Base-by-base conservation (phyloP, 441 rosid genomes). In the Adansonia rubrostipa region DNA sequence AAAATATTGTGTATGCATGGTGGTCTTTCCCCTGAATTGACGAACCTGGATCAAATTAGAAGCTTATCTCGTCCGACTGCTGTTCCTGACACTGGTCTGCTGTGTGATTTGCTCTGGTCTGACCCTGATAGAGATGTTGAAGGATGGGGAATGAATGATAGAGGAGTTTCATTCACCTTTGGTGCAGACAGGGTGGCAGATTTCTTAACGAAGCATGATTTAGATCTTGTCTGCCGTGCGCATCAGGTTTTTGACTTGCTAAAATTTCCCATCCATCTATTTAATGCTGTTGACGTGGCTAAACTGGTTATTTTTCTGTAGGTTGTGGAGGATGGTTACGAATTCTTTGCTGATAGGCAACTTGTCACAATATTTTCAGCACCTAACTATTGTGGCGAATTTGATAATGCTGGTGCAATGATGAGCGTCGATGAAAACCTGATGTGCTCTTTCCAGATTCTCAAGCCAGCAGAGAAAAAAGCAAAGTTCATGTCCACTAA, bases 131-230 rank as follows among this genome's bases (percentile, higher is more conserved):
- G 86, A 82, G 94, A 95, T 90, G 84, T 90, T 77, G 86, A 91
- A 66, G 98, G 97, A 62, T 95, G 98, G 98, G 97, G 98, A 77
- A 81, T 86, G 93, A 95, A 93, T 87, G 97, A 95, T 77, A 88
- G 98, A 83, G 98, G 98, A 72, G 98, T 92, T 78, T 94, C 97
- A 0, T 89, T 84, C 67, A 93, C 98, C 28, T 94, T 92, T 86
- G 98, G 98, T 54, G 84, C 92, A 5, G 98, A 94, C 80, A 92
- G 80, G 82, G 98, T 94, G 73, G 80, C 93, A 5, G 97, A 93
- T 77, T 89, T 93, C 85, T 82, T 95, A 50, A 44, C 85, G 4
- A 91, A 85, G 70, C 98, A 93, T 82, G 95, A 91, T 83, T 77
- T 94, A 69, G 98, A 94, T 80, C 97, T 94, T 84, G 92, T 94